Conservation (phyloP, 345 rosid species). For the Brassica nigra region DNA sequence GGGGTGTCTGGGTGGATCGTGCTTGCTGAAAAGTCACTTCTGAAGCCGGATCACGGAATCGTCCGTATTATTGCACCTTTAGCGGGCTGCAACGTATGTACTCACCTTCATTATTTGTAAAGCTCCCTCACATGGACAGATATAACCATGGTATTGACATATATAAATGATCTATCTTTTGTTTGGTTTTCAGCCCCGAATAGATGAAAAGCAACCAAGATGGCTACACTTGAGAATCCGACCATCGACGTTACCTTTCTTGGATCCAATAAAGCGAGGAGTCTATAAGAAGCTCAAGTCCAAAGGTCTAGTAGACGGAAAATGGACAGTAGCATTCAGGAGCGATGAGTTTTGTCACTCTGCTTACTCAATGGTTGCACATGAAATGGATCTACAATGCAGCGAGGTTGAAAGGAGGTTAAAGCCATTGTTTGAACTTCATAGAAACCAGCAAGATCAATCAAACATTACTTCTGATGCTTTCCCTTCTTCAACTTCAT, state of each 20-base stretch:
- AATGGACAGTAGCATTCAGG: constrained; percentile 93
- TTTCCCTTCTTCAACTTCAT: constrained; percentile 29
- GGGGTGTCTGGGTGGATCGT: constrained; percentile 86
- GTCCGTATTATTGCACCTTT: constrained; percentile 85
- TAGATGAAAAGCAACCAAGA: constrained; percentile 75
- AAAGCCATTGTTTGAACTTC: constrained; percentile 61
- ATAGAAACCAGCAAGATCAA: constrained; percentile 44
- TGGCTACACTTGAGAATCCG: constrained; percentile 95
- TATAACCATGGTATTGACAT: not conserved
- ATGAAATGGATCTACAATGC: constrained; percentile 67
- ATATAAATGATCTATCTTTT: constrained; percentile 6
- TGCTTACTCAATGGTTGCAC: constrained; percentile 66
- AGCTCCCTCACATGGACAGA: constrained; percentile 2
- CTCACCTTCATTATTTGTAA: constrained; percentile 3
- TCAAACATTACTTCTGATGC: constrained; percentile 25
- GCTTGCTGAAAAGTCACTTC: constrained; percentile 53
- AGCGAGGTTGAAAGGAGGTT: constrained; percentile 75
- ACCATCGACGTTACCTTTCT: constrained; percentile 66
- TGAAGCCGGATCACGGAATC: constrained; percentile 53
- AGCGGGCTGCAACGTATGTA: constrained; percentile 60
- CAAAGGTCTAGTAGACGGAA: constrained; percentile 85
- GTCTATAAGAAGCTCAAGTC: constrained; percentile 47
- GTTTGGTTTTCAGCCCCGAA: constrained; percentile 60
- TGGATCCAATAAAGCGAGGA: constrained; percentile 58
- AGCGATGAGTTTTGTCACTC: constrained; percentile 74